Conservation (phyloP, 73 alveolate species). For the Tetrahymena elliotti region DNA sequence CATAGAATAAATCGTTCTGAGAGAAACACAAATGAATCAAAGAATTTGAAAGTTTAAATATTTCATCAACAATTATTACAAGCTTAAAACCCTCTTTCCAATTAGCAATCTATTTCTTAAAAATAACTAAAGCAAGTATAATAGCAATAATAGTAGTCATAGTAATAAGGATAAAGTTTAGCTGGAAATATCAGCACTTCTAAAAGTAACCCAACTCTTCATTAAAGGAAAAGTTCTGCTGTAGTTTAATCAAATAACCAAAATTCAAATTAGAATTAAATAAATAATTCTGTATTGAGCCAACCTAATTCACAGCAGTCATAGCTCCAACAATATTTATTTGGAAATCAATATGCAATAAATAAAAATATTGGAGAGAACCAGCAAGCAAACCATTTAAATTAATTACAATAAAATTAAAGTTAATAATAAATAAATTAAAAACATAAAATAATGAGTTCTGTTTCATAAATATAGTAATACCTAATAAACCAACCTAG, state of each 20-base stretch:
- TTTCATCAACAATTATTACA: neutral
- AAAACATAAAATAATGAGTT: neutral
- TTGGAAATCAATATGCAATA: neutral
- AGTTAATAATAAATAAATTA: neutral
- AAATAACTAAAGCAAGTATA: neutral
- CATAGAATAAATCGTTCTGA: neutral
- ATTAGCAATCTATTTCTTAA: neutral
- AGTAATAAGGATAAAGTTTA: neutral
- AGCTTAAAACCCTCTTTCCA: neutral
- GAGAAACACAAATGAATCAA: neutral
- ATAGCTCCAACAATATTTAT: neutral
- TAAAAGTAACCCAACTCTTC: neutral
- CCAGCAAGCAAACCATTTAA: neutral
- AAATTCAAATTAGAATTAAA: neutral
- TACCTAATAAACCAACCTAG: neutral
- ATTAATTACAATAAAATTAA: neutral
- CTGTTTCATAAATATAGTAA: neutral
- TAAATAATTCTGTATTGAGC: neutral
- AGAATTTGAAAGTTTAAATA: neutral
- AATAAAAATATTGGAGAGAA: neutral
- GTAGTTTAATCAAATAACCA: neutral
- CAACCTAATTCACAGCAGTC: neutral
- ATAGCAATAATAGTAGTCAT: neutral
- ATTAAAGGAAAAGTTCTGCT: neutral
- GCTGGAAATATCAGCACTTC: neutral